Evolutionary conservation across 148 eudicot species (phyloP), one percentile per base, ranked within the genome.

Genomic region (Fagopyrum homotropicum): DNA sequence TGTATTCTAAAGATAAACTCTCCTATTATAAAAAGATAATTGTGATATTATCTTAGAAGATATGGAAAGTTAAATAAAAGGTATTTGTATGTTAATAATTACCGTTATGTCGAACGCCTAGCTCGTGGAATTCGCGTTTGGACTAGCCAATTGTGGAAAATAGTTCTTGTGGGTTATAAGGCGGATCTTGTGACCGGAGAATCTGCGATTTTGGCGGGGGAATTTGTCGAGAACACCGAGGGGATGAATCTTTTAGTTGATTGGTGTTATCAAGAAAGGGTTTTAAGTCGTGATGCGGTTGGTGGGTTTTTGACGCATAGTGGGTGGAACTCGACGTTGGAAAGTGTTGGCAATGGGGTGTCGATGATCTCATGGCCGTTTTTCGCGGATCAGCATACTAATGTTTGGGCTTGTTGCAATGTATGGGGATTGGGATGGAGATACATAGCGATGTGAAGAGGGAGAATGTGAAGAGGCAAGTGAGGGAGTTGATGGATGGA

Each of bases 281-380:
- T 66, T 4, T 5, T 66, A 4, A 15, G 46, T 8, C 71, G 35
- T 12, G 8, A 0, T 0, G 71, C 71, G 19, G 17, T 66, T 4
- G 71, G 71, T 0, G 71, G 71, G 35, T 66, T 66, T 45, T 14
- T 66, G 71, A 66, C 71, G 7, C 71, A 66, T 14, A 22, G 46
- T 45, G 71, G 71, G 71, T 66, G 71, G 71, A 66, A 66, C 46
- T 66, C 71, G 46, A 40, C 46, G 19, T 12, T 66, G 71, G 71
- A 66, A 45, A 66, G 71, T 46, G 45, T 66, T 4, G 35, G 46
- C 47, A 17, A n/a, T 0, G 71, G 71, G 14, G 45, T 66, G 7
- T 45, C 71, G 0, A 40, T 66, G 19, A 66, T 66, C 15, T 66
- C 71, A 4, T 66, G 71, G 71, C 71, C 71, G 19, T 66, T 66